Evolutionary conservation across 129 eudicot genomes (phyloP).

Genomic region (Pittosporum tobira): DNA sequence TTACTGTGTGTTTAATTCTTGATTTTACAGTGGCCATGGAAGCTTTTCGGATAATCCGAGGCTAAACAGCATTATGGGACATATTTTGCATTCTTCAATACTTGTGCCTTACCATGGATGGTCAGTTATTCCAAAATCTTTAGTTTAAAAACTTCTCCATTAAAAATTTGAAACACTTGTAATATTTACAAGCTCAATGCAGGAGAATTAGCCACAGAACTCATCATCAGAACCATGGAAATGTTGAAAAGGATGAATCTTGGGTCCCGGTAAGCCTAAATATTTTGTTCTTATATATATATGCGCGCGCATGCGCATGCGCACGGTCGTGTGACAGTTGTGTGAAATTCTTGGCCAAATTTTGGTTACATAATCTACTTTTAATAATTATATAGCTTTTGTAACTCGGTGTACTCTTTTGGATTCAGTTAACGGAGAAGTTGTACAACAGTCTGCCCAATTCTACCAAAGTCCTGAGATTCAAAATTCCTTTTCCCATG

Average conservation of each 20-base stretch:
- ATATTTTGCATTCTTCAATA: conserved; percentile 47
- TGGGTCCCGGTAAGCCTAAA: conserved; percentile 79
- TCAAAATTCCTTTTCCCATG: conserved; percentile 56
- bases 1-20: neutral
- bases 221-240: conserved; percentile 68
- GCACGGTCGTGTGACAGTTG: too few relatives aligned
- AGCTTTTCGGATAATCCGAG: conserved; percentile 45
- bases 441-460: conserved; percentile 39
- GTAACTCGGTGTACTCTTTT: neutral
- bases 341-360: too few relatives aligned
- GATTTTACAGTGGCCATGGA: conserved; percentile 44
- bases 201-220: conserved; percentile 74
- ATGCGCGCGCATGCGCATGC: too few relatives aligned
- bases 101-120: conserved; percentile 74
- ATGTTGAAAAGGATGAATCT: too few relatives aligned
- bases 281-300: too few relatives aligned
- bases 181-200: neutral
- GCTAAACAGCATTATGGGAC: conserved; percentile 49
- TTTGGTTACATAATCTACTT: neutral
- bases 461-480: conserved; percentile 49
- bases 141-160: too few relatives aligned
- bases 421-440: conserved; percentile 37
- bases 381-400: too few relatives aligned
- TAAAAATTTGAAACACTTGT: neutral
- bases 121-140: too few relatives aligned